Conservation (phyloP, 1,284 basidiomycete genomes). For the Apiotrichum sp. region DNA sequence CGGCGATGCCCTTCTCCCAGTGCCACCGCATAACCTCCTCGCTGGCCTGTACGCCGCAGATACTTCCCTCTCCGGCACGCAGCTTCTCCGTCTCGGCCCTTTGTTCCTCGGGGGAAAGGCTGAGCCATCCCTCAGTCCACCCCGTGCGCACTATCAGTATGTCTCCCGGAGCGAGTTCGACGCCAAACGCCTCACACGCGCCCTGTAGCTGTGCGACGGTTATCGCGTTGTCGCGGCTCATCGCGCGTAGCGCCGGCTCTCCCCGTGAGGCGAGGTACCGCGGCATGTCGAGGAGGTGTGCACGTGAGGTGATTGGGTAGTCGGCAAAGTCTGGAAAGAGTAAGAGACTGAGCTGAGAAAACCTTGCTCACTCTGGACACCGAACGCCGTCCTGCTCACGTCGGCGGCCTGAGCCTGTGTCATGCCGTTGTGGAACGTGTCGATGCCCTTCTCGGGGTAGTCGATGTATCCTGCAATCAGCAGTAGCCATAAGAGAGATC, state of each 20-base stretch:
- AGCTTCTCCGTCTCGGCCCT: slow-evolving; percentile 18
- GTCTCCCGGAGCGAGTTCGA: slow-evolving; percentile 36
- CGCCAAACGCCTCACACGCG: slow-evolving; percentile 25
- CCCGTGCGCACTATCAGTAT: slow-evolving; percentile 45
- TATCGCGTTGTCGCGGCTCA: slow-evolving; percentile 25
- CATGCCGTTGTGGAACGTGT: slow-evolving; percentile 14
- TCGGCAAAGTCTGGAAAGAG: slow-evolving; percentile 9
- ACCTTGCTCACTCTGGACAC: slow-evolving; percentile 9
- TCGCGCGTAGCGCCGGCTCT: slow-evolving; percentile 36
- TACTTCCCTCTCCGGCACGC: slow-evolving; percentile 14
- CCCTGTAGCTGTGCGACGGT: slow-evolving; percentile 26
- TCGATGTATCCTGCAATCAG: background rate
- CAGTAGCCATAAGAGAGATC: too few relatives aligned
- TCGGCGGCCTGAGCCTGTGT: slow-evolving; percentile 7
- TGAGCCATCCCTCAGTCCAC: slow-evolving; percentile 39
- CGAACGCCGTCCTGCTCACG: slow-evolving; percentile 1
- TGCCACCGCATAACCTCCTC: slow-evolving; percentile 44
- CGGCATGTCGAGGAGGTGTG: slow-evolving; percentile 17
- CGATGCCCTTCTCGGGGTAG: slow-evolving; percentile 12
- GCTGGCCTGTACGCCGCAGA: slow-evolving; percentile 27
- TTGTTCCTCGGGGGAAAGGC: slow-evolving; percentile 29
- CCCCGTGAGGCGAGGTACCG: slow-evolving; percentile 31
- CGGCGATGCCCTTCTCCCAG: slow-evolving; percentile 49
- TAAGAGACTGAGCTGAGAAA: too few relatives aligned
- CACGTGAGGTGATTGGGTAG: slow-evolving; percentile 15